These are phyloP conservation scores for Microdochium paspali DNA, from an alignment of 2,329 filamentous ascomycete genomes.

Conservation along the genomic window DNA sequence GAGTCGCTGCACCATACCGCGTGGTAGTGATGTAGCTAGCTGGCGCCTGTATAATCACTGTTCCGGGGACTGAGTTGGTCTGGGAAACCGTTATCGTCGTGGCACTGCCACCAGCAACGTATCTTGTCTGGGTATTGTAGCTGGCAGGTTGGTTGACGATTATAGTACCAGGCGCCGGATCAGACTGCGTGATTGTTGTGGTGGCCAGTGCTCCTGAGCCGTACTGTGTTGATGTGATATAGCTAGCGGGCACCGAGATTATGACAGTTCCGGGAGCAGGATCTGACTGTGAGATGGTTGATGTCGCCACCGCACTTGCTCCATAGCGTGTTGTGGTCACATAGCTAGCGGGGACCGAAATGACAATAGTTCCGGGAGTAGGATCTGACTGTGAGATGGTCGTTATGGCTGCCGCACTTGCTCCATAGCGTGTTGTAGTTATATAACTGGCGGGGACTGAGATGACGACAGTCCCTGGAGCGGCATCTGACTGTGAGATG, in stretches of 20 bases:
- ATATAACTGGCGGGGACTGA: constrained; percentile 4
- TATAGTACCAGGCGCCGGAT: constrained; percentile 1
- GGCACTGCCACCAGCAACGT: background rate
- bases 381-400: background rate
- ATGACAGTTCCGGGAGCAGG: constrained; percentile 3
- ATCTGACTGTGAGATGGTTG: constrained; percentile 1
- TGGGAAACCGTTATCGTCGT: background rate
- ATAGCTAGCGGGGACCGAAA: background rate
- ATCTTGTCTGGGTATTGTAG: background rate
- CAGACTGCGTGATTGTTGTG: background rate
- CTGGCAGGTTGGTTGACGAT: background rate
- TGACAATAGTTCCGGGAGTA: constrained; percentile 1
- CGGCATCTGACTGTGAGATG: background rate
- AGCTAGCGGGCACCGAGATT: constrained; percentile 2
- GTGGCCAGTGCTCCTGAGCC: background rate
- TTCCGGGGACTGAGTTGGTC: background rate
- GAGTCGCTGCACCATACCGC: background rate
- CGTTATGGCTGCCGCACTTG: background rate
- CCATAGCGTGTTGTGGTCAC: background rate
- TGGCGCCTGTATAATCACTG: background rate
- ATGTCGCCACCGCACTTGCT: background rate
- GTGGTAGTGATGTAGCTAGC: background rate
- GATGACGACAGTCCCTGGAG: constrained; percentile 3
- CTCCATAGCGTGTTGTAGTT: constrained; percentile 4
- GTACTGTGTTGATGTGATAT: constrained; percentile 4